Percentiles rank a stretch among this genome's conserved stretches.
phyloP scores from a whole-genome alignment of 257 asterid genomes.

The Agastache rugosa region DNA sequence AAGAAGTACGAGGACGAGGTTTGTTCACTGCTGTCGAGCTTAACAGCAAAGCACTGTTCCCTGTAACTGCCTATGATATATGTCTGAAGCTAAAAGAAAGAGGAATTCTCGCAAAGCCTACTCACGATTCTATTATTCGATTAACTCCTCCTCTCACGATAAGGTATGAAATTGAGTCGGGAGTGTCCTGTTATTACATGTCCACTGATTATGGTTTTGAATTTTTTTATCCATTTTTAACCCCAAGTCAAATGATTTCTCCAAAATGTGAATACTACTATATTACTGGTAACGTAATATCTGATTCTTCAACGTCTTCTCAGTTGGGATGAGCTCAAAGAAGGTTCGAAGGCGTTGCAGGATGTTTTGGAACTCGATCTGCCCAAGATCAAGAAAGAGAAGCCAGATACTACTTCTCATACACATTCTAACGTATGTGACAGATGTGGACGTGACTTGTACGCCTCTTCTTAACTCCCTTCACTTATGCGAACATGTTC shows the following conservation, averaged over 20 bases:
- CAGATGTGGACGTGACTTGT: conserved; percentile 78
- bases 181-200: neutral
- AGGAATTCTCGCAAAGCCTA: conserved; percentile 93
- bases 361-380: conserved; percentile 78
- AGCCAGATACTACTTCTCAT: conserved; percentile 48
- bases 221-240: neutral
- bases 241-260: neutral
- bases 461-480: conserved; percentile 40
- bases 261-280: neutral
- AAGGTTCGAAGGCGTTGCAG: conserved; percentile 76
- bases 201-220: neutral
- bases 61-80: conserved; percentile 80
- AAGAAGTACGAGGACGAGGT: conserved; percentile 91
- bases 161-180: conserved; percentile 52
- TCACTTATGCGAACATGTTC: conserved; percentile 49
- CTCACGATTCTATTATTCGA: conserved; percentile 83
- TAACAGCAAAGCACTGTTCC: conserved; percentile 66
- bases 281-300: neutral
- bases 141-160: conserved; percentile 90
- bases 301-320: conserved; percentile 28
- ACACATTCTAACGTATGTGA: conserved; percentile 59
- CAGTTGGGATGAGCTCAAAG: conserved; percentile 79
- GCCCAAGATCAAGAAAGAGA: conserved; percentile 67
- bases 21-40: conserved; percentile 92
- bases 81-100: conserved; percentile 92